Conservation (phyloP, 345 rosid genomes). For the Abelmoschus esculentus region DNA sequence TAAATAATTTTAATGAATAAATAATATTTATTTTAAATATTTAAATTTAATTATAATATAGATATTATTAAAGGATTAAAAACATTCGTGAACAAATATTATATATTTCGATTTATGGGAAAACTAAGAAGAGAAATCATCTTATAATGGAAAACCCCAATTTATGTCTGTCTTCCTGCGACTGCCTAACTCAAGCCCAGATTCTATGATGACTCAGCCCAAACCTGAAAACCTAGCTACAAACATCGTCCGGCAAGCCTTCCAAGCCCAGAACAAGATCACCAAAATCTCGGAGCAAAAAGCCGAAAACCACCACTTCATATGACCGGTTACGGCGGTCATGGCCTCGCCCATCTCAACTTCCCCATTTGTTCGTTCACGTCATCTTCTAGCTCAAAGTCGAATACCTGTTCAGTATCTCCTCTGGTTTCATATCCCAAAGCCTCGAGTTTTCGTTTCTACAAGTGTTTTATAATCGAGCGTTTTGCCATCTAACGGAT, state of each 20-base stretch:
- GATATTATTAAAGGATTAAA: too few relatives aligned
- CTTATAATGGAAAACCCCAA: too few relatives aligned
- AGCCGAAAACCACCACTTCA: neutral
- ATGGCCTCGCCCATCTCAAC: slow-evolving; percentile 43
- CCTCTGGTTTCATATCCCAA: slow-evolving; percentile 23
- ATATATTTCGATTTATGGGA: too few relatives aligned
- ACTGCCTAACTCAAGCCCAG: too few relatives aligned
- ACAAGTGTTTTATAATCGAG: slow-evolving; percentile 24
- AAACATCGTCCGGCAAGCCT: neutral
- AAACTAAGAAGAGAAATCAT: too few relatives aligned
- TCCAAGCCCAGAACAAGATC: neutral
- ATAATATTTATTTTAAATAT: too few relatives aligned
- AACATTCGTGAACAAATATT: too few relatives aligned
- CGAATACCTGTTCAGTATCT: slow-evolving; percentile 16
- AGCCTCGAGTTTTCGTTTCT: slow-evolving; percentile 24
- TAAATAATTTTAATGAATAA: too few relatives aligned
- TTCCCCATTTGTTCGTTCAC: slow-evolving; percentile 17
- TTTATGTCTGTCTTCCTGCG: too few relatives aligned
- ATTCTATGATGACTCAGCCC: neutral
- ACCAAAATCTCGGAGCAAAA: neutral
- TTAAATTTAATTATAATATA: too few relatives aligned
- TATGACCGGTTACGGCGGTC: slow-evolving; percentile 17
- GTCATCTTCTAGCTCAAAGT: slow-evolving; percentile 27
- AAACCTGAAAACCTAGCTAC: neutral
- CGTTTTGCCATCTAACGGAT: too few relatives aligned